Conservation (phyloP, 352 stramenopile genomes). For the Globisporangium camurandrum region DNA sequence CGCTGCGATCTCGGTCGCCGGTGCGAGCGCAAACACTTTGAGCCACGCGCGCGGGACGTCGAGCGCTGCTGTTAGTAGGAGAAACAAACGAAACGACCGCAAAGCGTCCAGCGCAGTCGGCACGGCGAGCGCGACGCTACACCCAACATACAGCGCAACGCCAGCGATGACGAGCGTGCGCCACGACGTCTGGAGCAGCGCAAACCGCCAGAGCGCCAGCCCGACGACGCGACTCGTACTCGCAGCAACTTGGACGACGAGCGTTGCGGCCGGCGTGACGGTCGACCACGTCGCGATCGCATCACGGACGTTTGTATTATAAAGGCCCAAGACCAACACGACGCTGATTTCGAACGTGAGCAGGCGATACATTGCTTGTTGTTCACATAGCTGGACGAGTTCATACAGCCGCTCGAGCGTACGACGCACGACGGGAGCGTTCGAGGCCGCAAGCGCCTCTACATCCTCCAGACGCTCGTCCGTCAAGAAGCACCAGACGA, state of each 20-base stretch:
- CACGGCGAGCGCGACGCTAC: constrained; percentile 21
- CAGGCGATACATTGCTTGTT: constrained; percentile 45
- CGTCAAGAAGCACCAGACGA: constrained; percentile 25
- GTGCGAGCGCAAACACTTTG: constrained; percentile 29
- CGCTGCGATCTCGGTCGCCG: constrained; percentile 44
- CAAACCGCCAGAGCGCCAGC: constrained; percentile 32
- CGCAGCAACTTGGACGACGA: constrained; percentile 19
- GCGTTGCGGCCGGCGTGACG: constrained; percentile 14
- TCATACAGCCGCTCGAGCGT: constrained; percentile 25
- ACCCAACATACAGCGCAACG: constrained; percentile 19
- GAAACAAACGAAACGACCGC: constrained; percentile 38
- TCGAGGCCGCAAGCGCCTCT: no score
- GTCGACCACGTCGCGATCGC: constrained; percentile 29
- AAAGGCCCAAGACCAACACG: constrained; percentile 27
- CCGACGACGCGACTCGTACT: constrained; percentile 22
- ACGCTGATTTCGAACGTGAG: constrained; percentile 39
- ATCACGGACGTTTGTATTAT: constrained; percentile 25
- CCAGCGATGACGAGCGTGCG: constrained; percentile 22
- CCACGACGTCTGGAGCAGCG: constrained; percentile 33
- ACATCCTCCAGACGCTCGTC: constrained; percentile 17
- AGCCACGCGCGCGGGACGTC: constrained; percentile 33
- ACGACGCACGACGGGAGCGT: constrained; percentile 4
- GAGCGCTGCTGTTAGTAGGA: constrained; percentile 16
- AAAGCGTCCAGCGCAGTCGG: constrained; percentile 28
- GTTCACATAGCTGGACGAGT: constrained; percentile 42